Base-by-base conservation (phyloP, 2,329 filamentous ascomycete genomes). In the Colletotrichum siamense region DNA sequence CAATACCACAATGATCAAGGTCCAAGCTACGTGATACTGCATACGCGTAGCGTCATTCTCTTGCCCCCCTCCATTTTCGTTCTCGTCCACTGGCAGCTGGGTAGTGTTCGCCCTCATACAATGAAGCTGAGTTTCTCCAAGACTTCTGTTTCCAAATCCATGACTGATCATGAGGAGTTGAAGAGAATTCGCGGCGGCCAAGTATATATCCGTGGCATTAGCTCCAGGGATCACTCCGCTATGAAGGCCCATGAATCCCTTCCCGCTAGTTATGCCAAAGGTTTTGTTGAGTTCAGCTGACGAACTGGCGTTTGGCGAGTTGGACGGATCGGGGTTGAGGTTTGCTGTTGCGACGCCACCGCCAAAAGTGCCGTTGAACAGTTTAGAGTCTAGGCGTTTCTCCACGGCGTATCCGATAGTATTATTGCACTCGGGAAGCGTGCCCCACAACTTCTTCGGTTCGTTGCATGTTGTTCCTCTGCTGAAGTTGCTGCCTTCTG, bases 151-250 rank as follows among this genome's bases (percentile, higher is more conserved):
- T 52, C 26, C 69, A 2, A 22, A 65, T 7, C 52, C 68, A 59
- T 26, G 44, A 52, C 63, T 71, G 24, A 75, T 71, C 52, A 75
- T 75, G 13, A 72, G 22, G 3, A 72, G 24, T 26, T 72, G 73
- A 8, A 75, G n/a, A 26, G 59, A 32, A 36, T 61, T 71, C 36
- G 61, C 15, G 4, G 68, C 49, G 3, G 59, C 28, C 15, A 30
- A 8, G n/a, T 72, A 75, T 9, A 9, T 28, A 8, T 24, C 18
- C 6, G 24, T 28, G 26, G 52, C 68, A 5, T 61, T 30, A 9
- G 36, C 13, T 1, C 28, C 36, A 16, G 57, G n/a, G 26, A 75
- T 10, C 18, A 75, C 30, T 15, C 73, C 73, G 69, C 68, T 71
- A 9, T 66, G 28, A 7, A 62, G 24, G 3, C 61, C 49, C 26